A percentile compares a stretch with the other conserved stretches of the same genome.
These are phyloP conservation scores for Tuber indicum DNA, from an alignment of 495 filamentous ascomycete species.

Conservation along the genomic window DNA sequence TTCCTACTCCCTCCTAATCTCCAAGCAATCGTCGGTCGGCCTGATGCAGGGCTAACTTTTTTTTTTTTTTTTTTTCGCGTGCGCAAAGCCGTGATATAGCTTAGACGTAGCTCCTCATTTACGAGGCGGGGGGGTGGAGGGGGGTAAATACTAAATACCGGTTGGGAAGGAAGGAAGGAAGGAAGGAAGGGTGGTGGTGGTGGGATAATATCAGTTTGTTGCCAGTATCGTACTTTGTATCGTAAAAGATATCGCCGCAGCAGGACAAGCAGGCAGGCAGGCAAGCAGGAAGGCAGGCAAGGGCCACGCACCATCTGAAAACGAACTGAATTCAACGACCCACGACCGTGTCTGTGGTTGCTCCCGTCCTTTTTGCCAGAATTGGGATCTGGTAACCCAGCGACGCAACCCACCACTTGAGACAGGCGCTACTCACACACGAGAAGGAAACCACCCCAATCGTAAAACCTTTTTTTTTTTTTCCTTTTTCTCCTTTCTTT, in stretches of 20 bases:
- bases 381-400: constrained; percentile 34
- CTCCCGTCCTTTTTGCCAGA: constrained; percentile 36
- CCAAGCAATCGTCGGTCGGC: neutral
- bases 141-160: neutral
- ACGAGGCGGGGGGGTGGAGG: neutral
- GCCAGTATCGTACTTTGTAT: constrained; percentile 20
- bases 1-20: neutral
- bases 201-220: constrained; percentile 4
- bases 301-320: constrained; percentile 28
- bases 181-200: neutral
- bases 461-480: neutral
- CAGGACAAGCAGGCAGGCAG: neutral
- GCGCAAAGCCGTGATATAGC: neutral
- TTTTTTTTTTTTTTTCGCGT: neutral
- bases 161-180: neutral
- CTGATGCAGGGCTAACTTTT: constrained; percentile 1
- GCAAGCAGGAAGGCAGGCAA: constrained; percentile 6
- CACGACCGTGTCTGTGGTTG: constrained; percentile 38
- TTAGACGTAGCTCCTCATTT: neutral
- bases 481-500: neutral
- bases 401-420: constrained; percentile 7
- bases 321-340: constrained; percentile 24
- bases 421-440: neutral
- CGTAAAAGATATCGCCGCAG: constrained; percentile 21
- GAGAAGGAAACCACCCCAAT: neutral